These are phyloP conservation scores for Aspergillus glaucus DNA, from an alignment of 2,329 filamentous ascomycete genomes.

Conservation along the genomic window DNA sequence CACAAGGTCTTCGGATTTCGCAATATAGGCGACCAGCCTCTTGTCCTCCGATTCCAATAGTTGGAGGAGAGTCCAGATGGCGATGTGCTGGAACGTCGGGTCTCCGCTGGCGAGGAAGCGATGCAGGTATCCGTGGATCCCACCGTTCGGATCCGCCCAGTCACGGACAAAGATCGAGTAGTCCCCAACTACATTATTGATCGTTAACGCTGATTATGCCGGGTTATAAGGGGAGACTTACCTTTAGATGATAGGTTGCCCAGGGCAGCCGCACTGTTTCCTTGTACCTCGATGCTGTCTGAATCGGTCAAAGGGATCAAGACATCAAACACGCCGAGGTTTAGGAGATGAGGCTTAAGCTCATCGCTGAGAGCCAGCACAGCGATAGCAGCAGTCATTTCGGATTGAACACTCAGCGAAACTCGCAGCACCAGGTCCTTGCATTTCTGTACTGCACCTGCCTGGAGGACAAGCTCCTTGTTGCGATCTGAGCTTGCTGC, in stretches of 20 bases:
- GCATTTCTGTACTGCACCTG: constrained; percentile 96
- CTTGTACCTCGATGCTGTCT: constrained; percentile 94
- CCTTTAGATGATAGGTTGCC: constrained; percentile 97
- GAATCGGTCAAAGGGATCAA: constrained; percentile 93
- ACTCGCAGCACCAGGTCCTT: constrained; percentile 93
- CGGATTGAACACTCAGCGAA: constrained; percentile 88
- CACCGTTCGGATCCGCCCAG: constrained; percentile 86
- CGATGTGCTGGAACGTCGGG: constrained; percentile 97
- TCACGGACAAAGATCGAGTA: constrained; percentile 94
- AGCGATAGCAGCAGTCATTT: constrained; percentile 99
- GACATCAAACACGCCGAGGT: constrained; percentile 91
- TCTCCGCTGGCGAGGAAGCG: constrained; percentile 92
- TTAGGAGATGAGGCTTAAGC: constrained; percentile 82
- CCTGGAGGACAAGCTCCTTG: constrained; percentile 94
- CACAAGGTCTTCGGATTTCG: constrained; percentile 84
- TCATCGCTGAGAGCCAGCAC: constrained; percentile 94
- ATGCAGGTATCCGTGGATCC: constrained; percentile 90
- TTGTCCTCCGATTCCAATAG: constrained; percentile 92
- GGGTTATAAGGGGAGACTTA: constrained; percentile 37
- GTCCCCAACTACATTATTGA: constrained; percentile 65
- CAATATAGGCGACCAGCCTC: constrained; percentile 78
- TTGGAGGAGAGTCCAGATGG: constrained; percentile 95
- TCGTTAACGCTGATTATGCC: constrained; percentile 16
- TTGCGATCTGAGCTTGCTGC: constrained; percentile 96
- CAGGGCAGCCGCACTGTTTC: constrained; percentile 91